Evolutionary conservation across 1,284 basidiomycete species (phyloP).

Genomic region (Macrocybe sp.): DNA sequence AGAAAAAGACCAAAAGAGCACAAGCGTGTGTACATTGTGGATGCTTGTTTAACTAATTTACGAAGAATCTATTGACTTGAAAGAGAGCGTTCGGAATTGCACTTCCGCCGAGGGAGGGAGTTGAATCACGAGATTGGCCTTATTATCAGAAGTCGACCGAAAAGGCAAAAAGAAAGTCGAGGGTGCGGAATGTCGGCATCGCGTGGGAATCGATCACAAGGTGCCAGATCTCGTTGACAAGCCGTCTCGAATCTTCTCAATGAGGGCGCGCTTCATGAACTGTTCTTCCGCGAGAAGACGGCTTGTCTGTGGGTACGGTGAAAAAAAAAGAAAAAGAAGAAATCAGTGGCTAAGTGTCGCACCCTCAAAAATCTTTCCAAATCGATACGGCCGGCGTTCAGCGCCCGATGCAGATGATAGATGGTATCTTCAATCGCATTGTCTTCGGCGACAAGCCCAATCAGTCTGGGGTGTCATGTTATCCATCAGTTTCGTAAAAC

Average conservation of each 20-base stretch:
- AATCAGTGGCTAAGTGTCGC: conserved; percentile 22
- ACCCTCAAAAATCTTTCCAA: conserved; percentile 90
- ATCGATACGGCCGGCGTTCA: conserved; percentile 90
- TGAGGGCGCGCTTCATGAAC: conserved; percentile 87
- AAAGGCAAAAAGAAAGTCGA: conserved; percentile 11
- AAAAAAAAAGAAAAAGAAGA: too few species aligned
- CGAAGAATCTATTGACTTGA: too few species aligned
- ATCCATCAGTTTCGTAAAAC: conserved; percentile 10
- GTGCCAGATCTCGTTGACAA: too few species aligned
- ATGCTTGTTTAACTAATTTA: not conserved
- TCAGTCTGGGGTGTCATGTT: conserved; percentile 51
- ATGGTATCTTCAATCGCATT: conserved; percentile 98
- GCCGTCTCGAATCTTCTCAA: conserved; percentile 68
- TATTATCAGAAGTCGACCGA: not conserved
- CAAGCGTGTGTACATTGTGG: not conserved
- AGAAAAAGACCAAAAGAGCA: not conserved
- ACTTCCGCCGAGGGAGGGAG: too few species aligned
- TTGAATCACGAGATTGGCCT: too few species aligned
- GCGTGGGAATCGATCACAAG: too few species aligned
- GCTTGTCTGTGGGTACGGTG: conserved; percentile 77
- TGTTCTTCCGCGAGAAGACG: conserved; percentile 90
- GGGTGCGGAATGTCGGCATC: conserved; percentile 49
- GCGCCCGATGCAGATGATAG: conserved; percentile 92
- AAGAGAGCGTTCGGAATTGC: too few species aligned
- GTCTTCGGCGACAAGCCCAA: conserved; percentile 97